phyloP scores from a whole-genome alignment of 2,329 filamentous ascomycete genomes.

The Penicillium sp. region DNA sequence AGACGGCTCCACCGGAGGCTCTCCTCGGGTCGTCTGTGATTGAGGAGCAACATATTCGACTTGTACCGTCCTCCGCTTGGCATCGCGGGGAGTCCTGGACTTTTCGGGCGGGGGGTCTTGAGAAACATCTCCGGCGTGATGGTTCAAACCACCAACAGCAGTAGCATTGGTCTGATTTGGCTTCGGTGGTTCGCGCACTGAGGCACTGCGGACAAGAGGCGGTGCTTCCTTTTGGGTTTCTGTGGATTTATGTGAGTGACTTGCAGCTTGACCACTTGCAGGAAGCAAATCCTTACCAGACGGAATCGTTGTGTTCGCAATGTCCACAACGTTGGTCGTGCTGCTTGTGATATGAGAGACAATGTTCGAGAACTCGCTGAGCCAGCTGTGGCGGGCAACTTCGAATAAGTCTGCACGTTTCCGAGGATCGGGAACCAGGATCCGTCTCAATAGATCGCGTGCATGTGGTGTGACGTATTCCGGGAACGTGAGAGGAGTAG shows the following conservation, averaged over 20 bases:
- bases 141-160: slow-evolving; percentile 60
- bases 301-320: slow-evolving; percentile 72
- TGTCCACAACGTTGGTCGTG: slow-evolving; percentile 81
- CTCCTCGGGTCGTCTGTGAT: slow-evolving; percentile 77
- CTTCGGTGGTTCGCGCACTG: slow-evolving; percentile 83
- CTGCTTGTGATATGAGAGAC: slow-evolving; percentile 96
- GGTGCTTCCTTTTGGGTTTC: slow-evolving; percentile 57
- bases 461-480: slow-evolving; percentile 98
- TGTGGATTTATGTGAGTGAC: slow-evolving; percentile 31
- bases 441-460: slow-evolving; percentile 84
- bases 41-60: slow-evolving; percentile 95
- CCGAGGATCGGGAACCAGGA: slow-evolving; percentile 90
- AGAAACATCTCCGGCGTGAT: slow-evolving; percentile 73
- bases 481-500: slow-evolving; percentile 92
- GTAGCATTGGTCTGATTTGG: slow-evolving; percentile 51
- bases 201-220: slow-evolving; percentile 77
- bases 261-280: neutral
- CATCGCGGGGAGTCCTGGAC: slow-evolving; percentile 69
- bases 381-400: slow-evolving; percentile 95
- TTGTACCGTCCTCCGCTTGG: slow-evolving; percentile 91
- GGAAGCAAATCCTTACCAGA: slow-evolving; percentile 46
- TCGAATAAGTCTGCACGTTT: slow-evolving; percentile 96
- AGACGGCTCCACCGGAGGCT: slow-evolving; percentile 28
- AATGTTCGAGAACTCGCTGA: slow-evolving; percentile 94
- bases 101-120: slow-evolving; percentile 62